Percentiles rank a stretch among this genome's conserved stretches.
Conservation (phyloP, 1,284 basidiomycete genomes). For the Moesziomyces sp. region DNA sequence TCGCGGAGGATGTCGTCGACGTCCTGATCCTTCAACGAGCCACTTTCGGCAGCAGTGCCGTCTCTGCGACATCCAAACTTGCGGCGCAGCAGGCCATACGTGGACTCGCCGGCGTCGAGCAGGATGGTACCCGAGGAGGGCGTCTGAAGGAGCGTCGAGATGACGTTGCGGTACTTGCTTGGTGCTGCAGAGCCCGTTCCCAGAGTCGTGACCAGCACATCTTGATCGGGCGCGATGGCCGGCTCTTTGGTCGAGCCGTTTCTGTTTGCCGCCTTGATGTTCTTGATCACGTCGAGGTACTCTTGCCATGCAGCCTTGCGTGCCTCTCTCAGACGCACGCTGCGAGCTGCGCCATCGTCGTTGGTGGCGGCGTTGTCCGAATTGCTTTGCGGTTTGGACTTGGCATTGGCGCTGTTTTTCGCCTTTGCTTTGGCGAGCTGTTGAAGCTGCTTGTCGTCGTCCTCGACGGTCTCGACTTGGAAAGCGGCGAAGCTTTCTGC, state of each 20-base stretch:
- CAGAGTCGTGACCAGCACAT: conserved; percentile 80
- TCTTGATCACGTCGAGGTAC: conserved; percentile 48
- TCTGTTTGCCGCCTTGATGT: conserved; percentile 19
- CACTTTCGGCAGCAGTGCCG: conserved; percentile 22
- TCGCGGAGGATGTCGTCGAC: conserved; percentile 71
- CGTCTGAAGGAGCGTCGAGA: conserved; percentile 60
- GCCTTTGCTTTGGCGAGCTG: conserved; percentile 44
- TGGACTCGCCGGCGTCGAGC: conserved; percentile 91
- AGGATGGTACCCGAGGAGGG: conserved; percentile 71
- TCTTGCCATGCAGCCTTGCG: conserved; percentile 49
- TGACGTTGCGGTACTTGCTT: conserved; percentile 69
- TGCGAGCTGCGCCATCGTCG: conserved; percentile 35
- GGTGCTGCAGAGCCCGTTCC: conserved; percentile 90
- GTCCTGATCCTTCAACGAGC: conserved; percentile 22
- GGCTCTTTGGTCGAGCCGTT: not conserved
- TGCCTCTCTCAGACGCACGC: conserved; percentile 37
- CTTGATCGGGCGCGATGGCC: conserved; percentile 11
- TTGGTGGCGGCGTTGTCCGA: conserved; percentile 13
- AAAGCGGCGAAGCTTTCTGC: conserved; percentile 43
- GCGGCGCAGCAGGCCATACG: conserved; percentile 85
- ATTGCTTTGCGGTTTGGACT: conserved; percentile 68
- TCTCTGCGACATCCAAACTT: conserved; percentile 74
- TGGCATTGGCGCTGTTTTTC: conserved; percentile 34
- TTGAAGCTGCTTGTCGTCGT: conserved; percentile 72
- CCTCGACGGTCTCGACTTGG: conserved; percentile 69